Conservation (phyloP, 352 stramenopile species). For the Pythium plurisporium region DNA sequence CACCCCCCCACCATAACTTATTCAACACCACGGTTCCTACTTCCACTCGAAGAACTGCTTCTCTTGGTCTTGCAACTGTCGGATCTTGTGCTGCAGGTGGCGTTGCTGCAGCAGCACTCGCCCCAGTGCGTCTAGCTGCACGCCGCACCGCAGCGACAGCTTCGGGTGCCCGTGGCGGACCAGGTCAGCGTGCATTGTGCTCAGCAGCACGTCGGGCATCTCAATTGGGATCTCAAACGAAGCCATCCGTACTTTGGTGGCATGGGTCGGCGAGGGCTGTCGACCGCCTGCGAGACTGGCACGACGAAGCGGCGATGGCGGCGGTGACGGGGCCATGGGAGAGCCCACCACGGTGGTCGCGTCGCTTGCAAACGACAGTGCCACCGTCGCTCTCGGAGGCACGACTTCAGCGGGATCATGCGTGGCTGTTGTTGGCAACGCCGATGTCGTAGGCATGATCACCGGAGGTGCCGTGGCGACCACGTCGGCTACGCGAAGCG, state of each 20-base stretch:
- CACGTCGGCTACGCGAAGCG: constrained; percentile 41
- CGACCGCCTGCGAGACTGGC: too few species aligned
- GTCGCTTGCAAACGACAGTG: too few species aligned
- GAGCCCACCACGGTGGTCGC: too few species aligned
- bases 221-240: constrained; percentile 66
- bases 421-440: not conserved
- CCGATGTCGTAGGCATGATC: not conserved
- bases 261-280: not conserved
- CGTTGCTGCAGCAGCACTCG: constrained; percentile 38
- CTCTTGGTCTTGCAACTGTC: constrained; percentile 36
- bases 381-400: not conserved
- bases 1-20: constrained; percentile 12
- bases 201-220: constrained; percentile 40
- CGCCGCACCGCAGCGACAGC: constrained; percentile 48
- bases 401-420: not conserved
- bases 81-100: constrained; percentile 32
- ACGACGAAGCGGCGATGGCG: too few species aligned
- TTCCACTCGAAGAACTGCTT: constrained; percentile 50
- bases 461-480: constrained; percentile 31
- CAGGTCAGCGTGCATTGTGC: constrained; percentile 36
- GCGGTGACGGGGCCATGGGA: too few species aligned
- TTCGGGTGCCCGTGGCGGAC: constrained; percentile 45
- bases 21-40: constrained; percentile 8
- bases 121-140: constrained; percentile 43
- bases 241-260: constrained; percentile 36